Evolutionary conservation across 2,329 filamentous ascomycete species (phyloP), one percentile per base, ranked within the genome.

Genomic region (Exophiala aquamarina): DNA sequence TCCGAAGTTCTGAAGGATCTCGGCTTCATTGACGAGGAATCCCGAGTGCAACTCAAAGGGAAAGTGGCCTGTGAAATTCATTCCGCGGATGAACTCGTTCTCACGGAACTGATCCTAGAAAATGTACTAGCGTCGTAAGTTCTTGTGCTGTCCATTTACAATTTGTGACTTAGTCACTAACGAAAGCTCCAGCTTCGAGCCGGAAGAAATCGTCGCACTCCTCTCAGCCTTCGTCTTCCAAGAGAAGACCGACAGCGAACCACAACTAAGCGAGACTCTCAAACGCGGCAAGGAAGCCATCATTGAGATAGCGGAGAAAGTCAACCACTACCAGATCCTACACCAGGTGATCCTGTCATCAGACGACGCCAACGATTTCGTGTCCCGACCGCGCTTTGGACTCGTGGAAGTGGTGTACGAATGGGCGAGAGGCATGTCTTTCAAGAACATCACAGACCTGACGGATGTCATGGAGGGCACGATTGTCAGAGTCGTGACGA

Each of bases 21-120:
- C 6, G 86, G 83, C 4, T 98, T 98, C 66, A 87, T 98, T 58
- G 93, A 98, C 61, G 83, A 87, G 3, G 83, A 86, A 35, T 85
- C 84, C 3, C 84, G 92, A 17, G 94, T 98, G 31, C 88, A 94
- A 70, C 80, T 98, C 54, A 98, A 98, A 71, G 93, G 93, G 68
- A 97, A 97, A 68, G 93, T 98, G 17, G 93, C 93, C 3, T 98
- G 93, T 70, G 93, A 98, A 72, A 92, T 98, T 50, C 93, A 97
- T 69, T 96, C 92, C 0, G 91, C 91, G 14, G 92, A 97, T 64
- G 93, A 98, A 68, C 79, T 98, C 0, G 92, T 98, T 1, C 80
- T 98, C 14, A 98, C 93, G 0, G 93, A 98, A 66, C 80, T 97
- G 4, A 90, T 98, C 38, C 83, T 98, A 14, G 93, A 98, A 69